A percentile compares a stretch with the other conserved stretches of the same genome.
These are phyloP conservation scores for Diaporthe citri DNA, from an alignment of 2,329 filamentous ascomycete genomes.

Conservation along the genomic window DNA sequence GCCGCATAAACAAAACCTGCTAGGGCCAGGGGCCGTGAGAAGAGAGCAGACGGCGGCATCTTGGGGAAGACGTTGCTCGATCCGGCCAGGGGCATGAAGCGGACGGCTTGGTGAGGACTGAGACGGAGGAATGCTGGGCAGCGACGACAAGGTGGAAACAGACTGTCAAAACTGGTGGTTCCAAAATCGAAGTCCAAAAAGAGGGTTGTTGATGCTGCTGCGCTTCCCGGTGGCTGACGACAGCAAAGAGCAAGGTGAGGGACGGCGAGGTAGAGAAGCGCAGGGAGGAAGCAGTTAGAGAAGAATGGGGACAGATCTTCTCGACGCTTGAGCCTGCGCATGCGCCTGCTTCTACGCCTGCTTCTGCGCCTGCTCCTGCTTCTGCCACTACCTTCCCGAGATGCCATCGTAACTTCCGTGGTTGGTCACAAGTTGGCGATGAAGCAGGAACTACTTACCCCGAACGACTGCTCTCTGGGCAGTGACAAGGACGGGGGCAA, in stretches of 20 bases:
- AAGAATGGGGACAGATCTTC: neutral
- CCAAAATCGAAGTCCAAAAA: conserved; percentile 43
- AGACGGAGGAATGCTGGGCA: neutral
- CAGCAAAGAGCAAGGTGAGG: conserved; percentile 13
- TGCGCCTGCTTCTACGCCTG: neutral
- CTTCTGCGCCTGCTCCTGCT: neutral
- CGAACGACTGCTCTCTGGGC: neutral
- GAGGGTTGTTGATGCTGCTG: neutral
- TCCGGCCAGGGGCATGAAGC: neutral
- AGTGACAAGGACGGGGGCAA: neutral
- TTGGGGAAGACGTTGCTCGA: conserved; percentile 5
- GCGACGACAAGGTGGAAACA: conserved; percentile 17
- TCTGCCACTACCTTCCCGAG: neutral
- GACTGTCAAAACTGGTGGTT: conserved; percentile 39
- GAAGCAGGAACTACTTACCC: neutral
- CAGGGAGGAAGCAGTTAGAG: neutral
- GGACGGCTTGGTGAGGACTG: neutral
- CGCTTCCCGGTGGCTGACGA: neutral
- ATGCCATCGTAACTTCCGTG: neutral
- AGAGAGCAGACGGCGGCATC: conserved; percentile 36
- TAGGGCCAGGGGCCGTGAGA: conserved; percentile 29
- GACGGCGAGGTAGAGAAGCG: neutral
- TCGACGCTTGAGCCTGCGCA: neutral
- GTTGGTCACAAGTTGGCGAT: neutral
- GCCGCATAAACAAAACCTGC: conserved; percentile 16